phyloP scores from a whole-genome alignment of 202 grass and related monocot species.

The Bolboschoenoplectus hybrid region DNA sequence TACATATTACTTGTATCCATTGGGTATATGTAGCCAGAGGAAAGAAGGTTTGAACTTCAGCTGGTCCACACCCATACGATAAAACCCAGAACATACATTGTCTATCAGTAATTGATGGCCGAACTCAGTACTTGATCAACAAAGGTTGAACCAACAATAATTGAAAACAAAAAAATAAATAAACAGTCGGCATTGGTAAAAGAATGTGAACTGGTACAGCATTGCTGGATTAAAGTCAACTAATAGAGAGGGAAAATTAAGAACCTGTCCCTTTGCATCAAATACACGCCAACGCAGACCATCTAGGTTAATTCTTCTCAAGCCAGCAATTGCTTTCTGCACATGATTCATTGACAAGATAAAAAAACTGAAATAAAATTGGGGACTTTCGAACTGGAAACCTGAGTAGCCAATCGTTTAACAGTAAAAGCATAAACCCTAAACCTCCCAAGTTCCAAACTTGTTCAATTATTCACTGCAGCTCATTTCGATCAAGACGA shows the following conservation, averaged over 20 bases:
- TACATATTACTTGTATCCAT: background rate
- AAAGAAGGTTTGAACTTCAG: background rate
- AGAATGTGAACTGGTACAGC: background rate
- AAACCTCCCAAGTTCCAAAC: constrained; percentile 3
- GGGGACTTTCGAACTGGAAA: background rate
- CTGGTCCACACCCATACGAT: background rate
- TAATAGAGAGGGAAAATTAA: background rate
- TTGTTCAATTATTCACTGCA: background rate
- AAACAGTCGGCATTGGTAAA: background rate
- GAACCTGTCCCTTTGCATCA: constrained; percentile 93
- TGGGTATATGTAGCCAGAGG: background rate
- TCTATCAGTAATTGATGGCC: background rate
- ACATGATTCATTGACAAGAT: constrained; percentile 16
- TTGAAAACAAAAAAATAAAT: background rate
- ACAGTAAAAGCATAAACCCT: background rate
- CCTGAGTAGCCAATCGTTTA: background rate
- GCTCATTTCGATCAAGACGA: background rate
- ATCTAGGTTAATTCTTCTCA: constrained; percentile 91
- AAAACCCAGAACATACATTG: background rate
- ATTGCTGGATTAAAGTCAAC: background rate
- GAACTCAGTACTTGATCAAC: background rate
- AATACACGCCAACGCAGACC: constrained; percentile 90
- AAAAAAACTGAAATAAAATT: constrained; percentile 9
- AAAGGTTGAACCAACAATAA: constrained; percentile 29
- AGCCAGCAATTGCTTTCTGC: constrained; percentile 90